Conservation (phyloP, 2,329 filamentous ascomycete genomes). For the Penicillium sp. region DNA sequence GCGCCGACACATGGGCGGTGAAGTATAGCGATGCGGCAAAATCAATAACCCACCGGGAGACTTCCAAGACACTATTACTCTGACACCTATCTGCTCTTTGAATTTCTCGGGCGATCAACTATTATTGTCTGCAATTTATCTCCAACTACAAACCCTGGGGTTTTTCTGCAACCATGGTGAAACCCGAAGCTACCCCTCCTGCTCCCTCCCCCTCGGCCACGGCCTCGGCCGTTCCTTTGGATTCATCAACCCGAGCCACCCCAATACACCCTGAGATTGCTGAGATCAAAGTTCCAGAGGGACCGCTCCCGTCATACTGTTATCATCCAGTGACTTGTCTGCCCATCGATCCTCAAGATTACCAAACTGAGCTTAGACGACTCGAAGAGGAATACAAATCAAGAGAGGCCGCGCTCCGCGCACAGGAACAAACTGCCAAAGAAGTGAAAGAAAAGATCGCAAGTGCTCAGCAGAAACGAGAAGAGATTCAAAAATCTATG, state of each 20-base stretch:
- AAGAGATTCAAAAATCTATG: constrained; percentile 41
- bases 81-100: not conserved
- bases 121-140: too few species aligned
- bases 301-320: constrained; percentile 32
- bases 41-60: constrained; percentile 1
- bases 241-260: constrained; percentile 37
- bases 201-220: constrained; percentile 38
- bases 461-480: constrained; percentile 39
- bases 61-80: not conserved
- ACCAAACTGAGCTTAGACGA: constrained; percentile 34
- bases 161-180: constrained; percentile 11
- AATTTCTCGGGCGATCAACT: not conserved
- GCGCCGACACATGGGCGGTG: constrained; percentile 17
- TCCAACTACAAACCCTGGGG: not conserved
- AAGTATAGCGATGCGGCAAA: constrained; percentile 16
- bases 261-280: constrained; percentile 42
- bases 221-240: constrained; percentile 31
- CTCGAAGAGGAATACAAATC: constrained; percentile 40
- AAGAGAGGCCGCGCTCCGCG: constrained; percentile 36
- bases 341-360: constrained; percentile 32
- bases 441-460: constrained; percentile 41
- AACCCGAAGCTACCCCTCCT: constrained; percentile 33
- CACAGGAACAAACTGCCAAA: constrained; percentile 39
- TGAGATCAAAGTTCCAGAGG: constrained; percentile 41
- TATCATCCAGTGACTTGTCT: constrained; percentile 43